These are phyloP conservation scores for Vaucheria bursata DNA, from an alignment of 352 stramenopile species.

Conservation along the genomic window DNA sequence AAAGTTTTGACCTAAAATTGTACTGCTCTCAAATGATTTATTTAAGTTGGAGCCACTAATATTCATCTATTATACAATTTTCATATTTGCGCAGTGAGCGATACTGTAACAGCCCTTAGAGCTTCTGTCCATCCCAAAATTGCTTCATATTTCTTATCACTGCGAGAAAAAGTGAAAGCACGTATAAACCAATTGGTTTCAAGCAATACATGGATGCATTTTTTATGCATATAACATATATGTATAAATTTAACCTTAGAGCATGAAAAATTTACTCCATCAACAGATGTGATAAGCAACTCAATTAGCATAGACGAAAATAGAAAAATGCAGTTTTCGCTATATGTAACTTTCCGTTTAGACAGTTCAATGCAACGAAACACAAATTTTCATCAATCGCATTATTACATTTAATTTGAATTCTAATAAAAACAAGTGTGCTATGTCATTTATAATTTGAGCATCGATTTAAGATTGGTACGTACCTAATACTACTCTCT, in stretches of 20 bases:
- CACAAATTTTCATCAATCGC: background rate
- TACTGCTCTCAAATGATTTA: no score
- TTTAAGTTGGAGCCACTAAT: no score
- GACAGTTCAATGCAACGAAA: background rate
- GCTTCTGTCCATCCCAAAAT: background rate
- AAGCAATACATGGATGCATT: background rate
- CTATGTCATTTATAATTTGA: background rate
- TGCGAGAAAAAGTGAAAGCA: background rate
- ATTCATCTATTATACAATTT: no score
- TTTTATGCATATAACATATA: background rate
- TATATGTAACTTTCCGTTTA: background rate
- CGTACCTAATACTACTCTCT: background rate
- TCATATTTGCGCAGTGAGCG: conserved; percentile 3
- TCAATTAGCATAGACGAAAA: background rate
- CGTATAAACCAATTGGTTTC: background rate
- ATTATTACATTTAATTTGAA: background rate
- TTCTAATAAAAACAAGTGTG: background rate
- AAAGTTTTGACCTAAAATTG: no score
- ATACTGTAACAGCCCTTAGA: background rate
- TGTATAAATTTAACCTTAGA: background rate
- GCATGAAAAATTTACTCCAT: background rate
- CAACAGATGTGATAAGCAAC: background rate
- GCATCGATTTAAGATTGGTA: background rate
- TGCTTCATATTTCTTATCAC: conserved; percentile 2
- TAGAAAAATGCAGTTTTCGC: background rate